These are phyloP conservation scores for Geosiphon pyriformis DNA, from an alignment of 192 early-diverging fungal species.

Conservation along the genomic window DNA sequence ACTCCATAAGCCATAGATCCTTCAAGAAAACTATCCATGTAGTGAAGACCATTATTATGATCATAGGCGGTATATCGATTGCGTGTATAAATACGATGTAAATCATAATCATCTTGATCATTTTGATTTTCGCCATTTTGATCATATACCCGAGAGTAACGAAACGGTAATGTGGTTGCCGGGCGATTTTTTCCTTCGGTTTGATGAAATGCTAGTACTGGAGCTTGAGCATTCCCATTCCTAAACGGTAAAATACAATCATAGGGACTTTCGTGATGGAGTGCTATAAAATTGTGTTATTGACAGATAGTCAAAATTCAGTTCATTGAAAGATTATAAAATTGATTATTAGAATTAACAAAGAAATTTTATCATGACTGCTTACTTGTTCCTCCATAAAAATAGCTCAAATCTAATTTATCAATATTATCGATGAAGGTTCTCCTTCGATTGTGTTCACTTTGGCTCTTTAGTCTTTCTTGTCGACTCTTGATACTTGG, in stretches of 20 bases:
- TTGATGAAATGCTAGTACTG: neutral
- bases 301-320: neutral
- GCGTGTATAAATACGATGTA: neutral
- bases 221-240: neutral
- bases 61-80: neutral
- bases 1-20: neutral
- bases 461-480: neutral
- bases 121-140: neutral
- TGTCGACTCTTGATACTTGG: neutral
- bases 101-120: neutral
- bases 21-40: neutral
- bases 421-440: neutral
- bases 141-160: neutral
- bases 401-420: neutral
- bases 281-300: neutral
- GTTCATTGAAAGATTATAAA: neutral
- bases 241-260: neutral
- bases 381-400: neutral
- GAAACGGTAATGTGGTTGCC: neutral
- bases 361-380: too few species aligned
- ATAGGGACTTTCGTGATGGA: neutral
- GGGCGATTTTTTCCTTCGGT: neutral
- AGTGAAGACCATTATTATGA: neutral
- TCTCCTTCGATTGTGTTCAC: neutral
- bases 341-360: neutral